Base-by-base conservation (phyloP, 192 early-diverging fungal species). In the Rhizophlyctis rosea region DNA sequence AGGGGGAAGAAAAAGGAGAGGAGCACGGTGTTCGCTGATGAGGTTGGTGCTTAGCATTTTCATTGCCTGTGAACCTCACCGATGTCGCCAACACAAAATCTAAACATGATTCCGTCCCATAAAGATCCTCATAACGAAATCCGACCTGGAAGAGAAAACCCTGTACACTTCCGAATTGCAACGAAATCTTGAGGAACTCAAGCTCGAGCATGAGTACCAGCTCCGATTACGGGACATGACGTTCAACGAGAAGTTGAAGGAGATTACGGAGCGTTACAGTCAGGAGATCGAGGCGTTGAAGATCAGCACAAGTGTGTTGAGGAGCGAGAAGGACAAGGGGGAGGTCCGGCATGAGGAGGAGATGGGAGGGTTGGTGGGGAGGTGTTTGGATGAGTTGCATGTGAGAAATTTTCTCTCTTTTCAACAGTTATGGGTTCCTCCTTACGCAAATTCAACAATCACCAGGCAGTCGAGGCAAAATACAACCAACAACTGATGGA, bases 131-230 rank as follows among this genome's bases (percentile, higher is more conserved):
- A 71, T 86, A 9, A 86, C 81, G 4, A 78, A 78, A 55, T 76
- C 77, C 3, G 83, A 86, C 50, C 69, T 86, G 0, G 83, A 86
- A 69, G 83, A 86, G 50, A 79, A 78, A 47, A 79, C 64, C 9
- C 63, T 79, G 21, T 28, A 69, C 32, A 81, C 77, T 32, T 35
- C 73, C 18, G 83, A 86, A 61, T 53, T 86, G 14, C 60, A 68
- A 39, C 65, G 76, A 4, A 50, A 54, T 9, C 64, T 86, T n/a
- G 79, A 83, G 39, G 83, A 85, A 59, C 67, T 83, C 18, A 79
- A 83, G 59, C 56, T 86, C 3, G 83, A 86, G 57, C 80, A 86
- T 70, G 83, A 86, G 61, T 86, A 86, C 63, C 83, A 86, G 64
- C 72, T 86, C 11, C 74, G 81, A 2, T 66, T 86, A 27, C 74